phyloP scores from a whole-genome alignment of 2,329 filamentous ascomycete genomes.

The Malbranchea zuffiana region DNA sequence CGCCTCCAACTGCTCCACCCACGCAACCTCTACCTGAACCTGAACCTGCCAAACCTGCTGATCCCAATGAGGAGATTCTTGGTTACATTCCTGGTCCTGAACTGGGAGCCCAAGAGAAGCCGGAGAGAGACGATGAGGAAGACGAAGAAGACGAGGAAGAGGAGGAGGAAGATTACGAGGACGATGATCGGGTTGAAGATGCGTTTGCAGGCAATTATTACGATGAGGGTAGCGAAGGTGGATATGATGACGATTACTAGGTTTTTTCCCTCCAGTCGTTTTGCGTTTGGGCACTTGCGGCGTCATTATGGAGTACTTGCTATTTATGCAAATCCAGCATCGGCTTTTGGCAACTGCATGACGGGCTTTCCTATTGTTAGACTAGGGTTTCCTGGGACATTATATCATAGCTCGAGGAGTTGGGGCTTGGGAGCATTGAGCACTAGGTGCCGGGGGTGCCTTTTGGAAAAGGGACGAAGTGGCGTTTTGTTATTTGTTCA shows the following conservation, averaged over 20 bases:
- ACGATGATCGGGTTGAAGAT: conserved; percentile 25
- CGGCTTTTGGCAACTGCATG: no score
- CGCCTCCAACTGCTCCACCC: conserved; percentile 17
- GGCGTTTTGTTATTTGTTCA: no score
- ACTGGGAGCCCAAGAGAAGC: conserved; percentile 17
- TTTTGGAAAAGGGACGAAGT: no score
- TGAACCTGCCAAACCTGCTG: conserved; percentile 10
- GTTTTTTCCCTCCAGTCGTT: background rate
- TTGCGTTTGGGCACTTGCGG: no score
- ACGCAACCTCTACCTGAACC: conserved; percentile 8
- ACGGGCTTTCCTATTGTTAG: no score
- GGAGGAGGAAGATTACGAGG: conserved; percentile 26
- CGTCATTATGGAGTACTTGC: no score
- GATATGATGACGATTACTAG: conserved; percentile 25
- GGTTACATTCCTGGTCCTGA: conserved; percentile 16
- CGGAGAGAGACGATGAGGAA: conserved; percentile 20
- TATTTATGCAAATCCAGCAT: no score
- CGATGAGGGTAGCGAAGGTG: conserved; percentile 25
- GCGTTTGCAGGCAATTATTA: conserved; percentile 30
- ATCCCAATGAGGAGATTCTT: conserved; percentile 19
- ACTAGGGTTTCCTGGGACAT: no score
- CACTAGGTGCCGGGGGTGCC: no score
- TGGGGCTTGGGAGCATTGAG: no score
- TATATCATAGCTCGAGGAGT: no score
- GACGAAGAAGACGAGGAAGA: conserved; percentile 27